phyloP scores from a whole-genome alignment of 1,139 yeast species.

The Lodderomyces jiufengensis region DNA sequence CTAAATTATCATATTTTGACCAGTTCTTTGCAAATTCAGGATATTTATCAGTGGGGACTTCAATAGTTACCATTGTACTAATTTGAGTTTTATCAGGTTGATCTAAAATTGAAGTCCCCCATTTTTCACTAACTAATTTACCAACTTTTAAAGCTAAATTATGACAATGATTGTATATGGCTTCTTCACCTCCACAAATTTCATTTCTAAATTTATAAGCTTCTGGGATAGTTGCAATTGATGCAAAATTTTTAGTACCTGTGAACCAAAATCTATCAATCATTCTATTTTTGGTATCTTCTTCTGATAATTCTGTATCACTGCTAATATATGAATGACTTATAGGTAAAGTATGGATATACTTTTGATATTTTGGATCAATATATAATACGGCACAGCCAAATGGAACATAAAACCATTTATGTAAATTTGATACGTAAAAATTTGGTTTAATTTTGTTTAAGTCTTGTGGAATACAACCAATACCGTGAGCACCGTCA shows the following conservation, averaged over 20 bases:
- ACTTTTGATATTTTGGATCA: constrained; percentile 45
- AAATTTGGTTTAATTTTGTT: constrained; percentile 54
- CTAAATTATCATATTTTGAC: constrained; percentile 10
- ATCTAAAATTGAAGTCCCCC: constrained; percentile 34
- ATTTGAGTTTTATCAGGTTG: constrained; percentile 25
- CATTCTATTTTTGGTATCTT: constrained; percentile 28
- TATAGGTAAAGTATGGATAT: constrained; percentile 58
- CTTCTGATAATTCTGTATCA: constrained; percentile 19
- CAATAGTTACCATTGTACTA: constrained; percentile 34
- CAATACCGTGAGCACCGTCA: constrained; percentile 74
- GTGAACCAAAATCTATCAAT: constrained; percentile 34
- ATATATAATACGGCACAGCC: constrained; percentile 62
- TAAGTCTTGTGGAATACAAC: constrained; percentile 43
- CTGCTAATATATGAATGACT: constrained; percentile 39
- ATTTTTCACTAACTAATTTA: constrained; percentile 30
- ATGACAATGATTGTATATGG: constrained; percentile 46
- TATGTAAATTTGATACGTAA: constrained; percentile 61
- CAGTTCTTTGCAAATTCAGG: constrained; percentile 12
- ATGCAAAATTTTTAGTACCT: constrained; percentile 36
- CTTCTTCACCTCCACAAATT: constrained; percentile 59
- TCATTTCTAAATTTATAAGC: constrained; percentile 52
- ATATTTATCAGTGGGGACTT: constrained; percentile 30
- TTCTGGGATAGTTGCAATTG: constrained; percentile 21
- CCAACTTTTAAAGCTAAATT: constrained; percentile 44
- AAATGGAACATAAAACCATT: constrained; percentile 63